phyloP scores from a whole-genome alignment of 1,284 basidiomycete genomes.

The Tremellales sp. region DNA sequence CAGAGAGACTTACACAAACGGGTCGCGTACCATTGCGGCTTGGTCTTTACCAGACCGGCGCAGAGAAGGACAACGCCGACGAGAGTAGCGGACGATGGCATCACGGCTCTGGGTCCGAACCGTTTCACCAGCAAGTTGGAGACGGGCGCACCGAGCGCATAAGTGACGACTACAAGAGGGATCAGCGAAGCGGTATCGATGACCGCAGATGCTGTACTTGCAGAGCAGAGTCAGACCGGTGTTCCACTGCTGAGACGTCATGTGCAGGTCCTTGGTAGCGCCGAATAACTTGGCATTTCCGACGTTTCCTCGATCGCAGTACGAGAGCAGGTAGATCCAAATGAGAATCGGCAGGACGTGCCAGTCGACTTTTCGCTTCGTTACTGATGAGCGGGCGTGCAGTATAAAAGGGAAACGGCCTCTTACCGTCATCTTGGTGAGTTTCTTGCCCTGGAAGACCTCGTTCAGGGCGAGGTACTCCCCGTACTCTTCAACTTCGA shows the following conservation, averaged over 20 bases:
- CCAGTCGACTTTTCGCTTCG: conserved; percentile 20
- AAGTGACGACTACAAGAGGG: conserved; percentile 21
- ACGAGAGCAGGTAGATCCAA: conserved; percentile 23
- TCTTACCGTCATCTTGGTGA: conserved; percentile 25
- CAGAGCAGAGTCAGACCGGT: conserved; percentile 27
- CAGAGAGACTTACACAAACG: conserved; percentile 15
- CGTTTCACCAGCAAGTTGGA: conserved; percentile 20
- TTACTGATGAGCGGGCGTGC: not conserved
- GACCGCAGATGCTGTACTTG: conserved; percentile 10
- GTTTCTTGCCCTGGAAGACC: conserved; percentile 19
- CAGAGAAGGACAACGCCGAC: conserved; percentile 19
- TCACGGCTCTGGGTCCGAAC: conserved; percentile 19
- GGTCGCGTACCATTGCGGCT: conserved; percentile 23
- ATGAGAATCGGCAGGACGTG: conserved; percentile 18
- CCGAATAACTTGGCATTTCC: conserved; percentile 27
- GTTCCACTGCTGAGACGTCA: conserved; percentile 27
- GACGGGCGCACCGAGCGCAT: conserved; percentile 21
- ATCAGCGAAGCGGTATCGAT: conserved; percentile 2
- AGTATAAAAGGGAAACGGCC: not conserved
- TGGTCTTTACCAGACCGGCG: conserved; percentile 16
- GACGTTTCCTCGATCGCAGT: conserved; percentile 20
- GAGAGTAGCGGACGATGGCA: conserved; percentile 13
- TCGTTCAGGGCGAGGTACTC: conserved; percentile 22
- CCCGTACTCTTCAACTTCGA: no score
- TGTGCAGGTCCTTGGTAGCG: conserved; percentile 10